Evolutionary conservation across 108 stramenopile genomes (phyloP), one percentile per base, ranked within the genome.

Genomic region (Seminavis robusta): DNA sequence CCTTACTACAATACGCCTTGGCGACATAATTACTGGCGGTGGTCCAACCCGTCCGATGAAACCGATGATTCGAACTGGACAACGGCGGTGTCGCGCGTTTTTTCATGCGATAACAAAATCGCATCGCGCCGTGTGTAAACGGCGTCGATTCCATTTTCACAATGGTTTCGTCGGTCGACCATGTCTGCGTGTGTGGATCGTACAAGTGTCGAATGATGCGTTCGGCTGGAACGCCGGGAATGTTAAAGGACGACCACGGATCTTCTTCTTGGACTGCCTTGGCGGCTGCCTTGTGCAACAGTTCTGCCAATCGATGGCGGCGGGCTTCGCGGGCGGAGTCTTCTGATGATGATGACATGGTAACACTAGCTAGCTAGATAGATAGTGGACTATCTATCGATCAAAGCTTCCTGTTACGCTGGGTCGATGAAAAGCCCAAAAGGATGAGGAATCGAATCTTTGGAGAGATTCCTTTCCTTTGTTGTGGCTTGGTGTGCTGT

Each of bases 91-190:
- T 66, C 0, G 86, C 77, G 28, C 82, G 58, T 54, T 92, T 92
- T 56, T 92, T 92, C 72, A 87, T 71, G 0, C 90, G 82, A 69
- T 67, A 92, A 59, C 83, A 85, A 49, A 63, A 76, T 46, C 90
- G 67, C 90, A 88, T 88, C 9, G 90, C 90, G 0, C 90, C 90
- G 33, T 84, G 63, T 7, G 85, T 83, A 58, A 92, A 91, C 0
- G 84, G 74, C 29, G 68, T 56, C 46, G 47, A 63, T 50, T 88
- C 77, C 17, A 86, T 63, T 52, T 87, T 86, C 31, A 88, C 84
- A 59, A 92, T 81, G 13, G 80, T 77, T 56, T 76, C 67, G 28
- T 88, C 80, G 36, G 64, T 43, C 8, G 34, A 16, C 72, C 86
- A 92, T 15, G 72, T 67, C 33, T 71, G 63, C 6, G 84, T 64